phyloP scores from a whole-genome alignment of 2,329 filamentous ascomycete species.

The Aspergillus pseudotamarii region DNA sequence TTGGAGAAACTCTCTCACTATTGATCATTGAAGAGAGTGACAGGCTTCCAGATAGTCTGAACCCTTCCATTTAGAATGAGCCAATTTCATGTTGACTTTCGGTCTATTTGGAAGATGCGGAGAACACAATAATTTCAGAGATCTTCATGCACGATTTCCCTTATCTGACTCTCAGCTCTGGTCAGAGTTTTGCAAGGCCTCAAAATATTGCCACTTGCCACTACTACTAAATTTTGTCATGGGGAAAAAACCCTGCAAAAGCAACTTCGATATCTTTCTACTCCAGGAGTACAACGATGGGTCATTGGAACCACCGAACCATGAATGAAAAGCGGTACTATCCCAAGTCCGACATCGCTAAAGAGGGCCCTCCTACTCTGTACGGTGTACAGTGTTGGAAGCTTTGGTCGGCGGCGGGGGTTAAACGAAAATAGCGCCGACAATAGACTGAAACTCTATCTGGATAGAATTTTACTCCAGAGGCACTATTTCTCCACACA shows the following conservation, averaged over 20 bases:
- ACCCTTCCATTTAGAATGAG: constrained; percentile 9
- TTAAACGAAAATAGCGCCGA: constrained; percentile 1
- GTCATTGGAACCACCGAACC: not conserved
- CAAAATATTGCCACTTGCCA: not conserved
- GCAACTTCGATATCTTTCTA: not conserved
- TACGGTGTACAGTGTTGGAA: not conserved
- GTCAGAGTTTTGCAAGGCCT: not conserved
- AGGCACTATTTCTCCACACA: constrained; percentile 10
- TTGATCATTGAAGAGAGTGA: constrained; percentile 7
- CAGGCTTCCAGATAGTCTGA: constrained; percentile 6
- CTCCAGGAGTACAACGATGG: not conserved
- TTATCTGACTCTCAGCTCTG: not conserved
- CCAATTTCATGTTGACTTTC: constrained; percentile 5
- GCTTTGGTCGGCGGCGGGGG: not conserved
- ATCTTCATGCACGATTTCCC: not conserved
- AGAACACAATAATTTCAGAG: not conserved
- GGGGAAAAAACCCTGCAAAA: not conserved
- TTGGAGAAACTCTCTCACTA: constrained; percentile 5
- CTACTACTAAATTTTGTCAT: not conserved
- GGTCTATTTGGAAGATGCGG: not conserved
- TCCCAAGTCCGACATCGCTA: not conserved
- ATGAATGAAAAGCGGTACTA: not conserved
- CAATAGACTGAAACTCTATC: constrained; percentile 10
- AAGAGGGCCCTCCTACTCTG: not conserved
- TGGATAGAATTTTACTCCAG: constrained; percentile 4